Base-by-base conservation (phyloP, 1,284 basidiomycete species). In the Vanrija sp. region DNA sequence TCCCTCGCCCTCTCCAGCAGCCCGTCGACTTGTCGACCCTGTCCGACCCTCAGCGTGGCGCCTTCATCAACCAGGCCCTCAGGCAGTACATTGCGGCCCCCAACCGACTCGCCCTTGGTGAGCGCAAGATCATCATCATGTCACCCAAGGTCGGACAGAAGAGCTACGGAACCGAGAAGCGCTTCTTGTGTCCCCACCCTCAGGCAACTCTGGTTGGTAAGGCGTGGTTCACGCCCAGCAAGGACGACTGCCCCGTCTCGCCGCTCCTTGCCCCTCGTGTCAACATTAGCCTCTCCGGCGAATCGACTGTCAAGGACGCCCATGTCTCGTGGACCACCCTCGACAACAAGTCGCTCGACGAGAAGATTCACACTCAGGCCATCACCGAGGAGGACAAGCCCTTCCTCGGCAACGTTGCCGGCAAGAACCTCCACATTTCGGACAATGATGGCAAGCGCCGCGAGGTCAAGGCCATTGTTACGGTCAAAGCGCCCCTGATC, bases 81-180 rank as follows among this genome's bases (percentile, higher is more conserved):
- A 53, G 54, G 9, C 47, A 70, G 23, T 97, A 94, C 72, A 83
- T 93, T 47, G 82, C 85, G 24, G 84, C 90, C 12, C 80, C 84
- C 22, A 96, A 96, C 73, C 84, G 92, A 22, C 82, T 97, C 47
- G 87, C 87, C 1, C 87, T 89, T 64, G 94, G 94, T 45, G 94
- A 98, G 76, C 84, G 92, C 48, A 93, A 89, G 12, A 84, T 98
- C 57, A 87, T 96, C 54, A 88, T 98, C 67, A 92, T 96, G 88
- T 94, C 91, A 22, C 91, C 89, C 71, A 92, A 89, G 69, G 92
- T 97, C 38, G 95, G 91, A 3, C 95, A 98, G 78, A 96, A 97
- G 74, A 92, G 89, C 18, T 98, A 98, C 69, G 93, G 92, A 38
- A 92, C 87, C 12, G 94, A 98, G 76, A 96, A 97, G 76, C 84